Conservation (phyloP, 228 moss, liverwort and hornwort genomes). For the Sphagnum fallax region DNA sequence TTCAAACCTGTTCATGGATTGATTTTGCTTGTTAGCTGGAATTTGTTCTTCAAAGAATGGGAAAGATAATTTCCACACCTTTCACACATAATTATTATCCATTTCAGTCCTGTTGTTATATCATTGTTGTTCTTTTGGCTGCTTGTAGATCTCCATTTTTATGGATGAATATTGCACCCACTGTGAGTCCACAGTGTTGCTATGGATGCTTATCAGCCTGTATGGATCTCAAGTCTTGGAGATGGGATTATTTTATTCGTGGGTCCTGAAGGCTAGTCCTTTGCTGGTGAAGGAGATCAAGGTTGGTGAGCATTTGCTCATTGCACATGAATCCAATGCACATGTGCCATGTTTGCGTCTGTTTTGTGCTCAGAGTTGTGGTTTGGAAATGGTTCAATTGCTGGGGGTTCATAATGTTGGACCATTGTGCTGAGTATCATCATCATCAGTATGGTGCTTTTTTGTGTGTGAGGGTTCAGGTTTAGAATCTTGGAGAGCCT, state of each 20-base stretch:
- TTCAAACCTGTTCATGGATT: conserved; percentile 1
- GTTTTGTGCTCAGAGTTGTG: too few relatives aligned
- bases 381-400: too few relatives aligned
- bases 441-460: too few relatives aligned
- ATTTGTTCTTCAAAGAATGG: conserved; percentile 8
- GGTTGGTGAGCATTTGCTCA: conserved; percentile 7
- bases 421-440: too few relatives aligned
- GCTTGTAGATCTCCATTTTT: conserved; percentile 15
- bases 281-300: conserved; percentile 37
- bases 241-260: conserved; percentile 39
- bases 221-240: conserved; percentile 47
- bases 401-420: too few relatives aligned
- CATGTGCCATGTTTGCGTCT: too few relatives aligned
- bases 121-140: conserved; percentile 5
- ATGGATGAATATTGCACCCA: too few relatives aligned
- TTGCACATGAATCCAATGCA: too few relatives aligned
- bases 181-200: conserved; percentile 16
- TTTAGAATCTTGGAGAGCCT: conserved; percentile 26
- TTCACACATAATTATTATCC: neutral
- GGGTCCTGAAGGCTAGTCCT: conserved; percentile 24
- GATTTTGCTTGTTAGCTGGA: conserved; percentile 6
- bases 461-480: conserved; percentile 3
- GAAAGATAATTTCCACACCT: neutral
- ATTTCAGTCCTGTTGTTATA: neutral
- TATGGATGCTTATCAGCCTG: conserved; percentile 39